Conservation (phyloP, 129 eudicot species). For the Logfia minima region DNA sequence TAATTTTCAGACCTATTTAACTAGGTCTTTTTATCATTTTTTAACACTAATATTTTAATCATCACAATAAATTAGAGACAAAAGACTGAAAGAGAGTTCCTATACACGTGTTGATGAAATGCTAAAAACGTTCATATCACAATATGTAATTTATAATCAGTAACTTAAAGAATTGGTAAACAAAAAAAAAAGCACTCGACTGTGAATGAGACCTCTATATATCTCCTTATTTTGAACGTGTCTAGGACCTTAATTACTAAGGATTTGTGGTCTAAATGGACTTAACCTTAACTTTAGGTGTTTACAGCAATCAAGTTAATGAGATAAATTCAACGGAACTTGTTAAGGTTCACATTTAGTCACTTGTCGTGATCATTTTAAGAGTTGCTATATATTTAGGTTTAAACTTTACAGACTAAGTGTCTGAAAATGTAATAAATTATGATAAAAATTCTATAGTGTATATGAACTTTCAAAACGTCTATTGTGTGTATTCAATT, state of each 20-base stretch:
- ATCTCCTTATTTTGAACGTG: slow-evolving; percentile 6
- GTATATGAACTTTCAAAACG: too few species aligned
- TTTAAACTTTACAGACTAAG: background rate
- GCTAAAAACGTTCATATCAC: background rate
- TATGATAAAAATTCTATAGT: too few species aligned
- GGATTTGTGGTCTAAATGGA: slow-evolving; percentile 7
- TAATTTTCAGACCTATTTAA: too few species aligned
- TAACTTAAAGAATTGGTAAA: background rate
- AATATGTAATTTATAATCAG: background rate
- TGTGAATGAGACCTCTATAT: background rate
- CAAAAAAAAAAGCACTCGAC: background rate
- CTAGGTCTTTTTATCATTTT: too few species aligned
- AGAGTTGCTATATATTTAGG: background rate
- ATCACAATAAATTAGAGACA: background rate
- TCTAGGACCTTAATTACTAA: background rate
- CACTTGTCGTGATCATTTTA: slow-evolving; percentile 7
- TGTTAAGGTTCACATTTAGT: slow-evolving; percentile 1
- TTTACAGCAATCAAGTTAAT: background rate
- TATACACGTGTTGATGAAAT: background rate
- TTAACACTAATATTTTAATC: too few species aligned
- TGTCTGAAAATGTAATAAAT: too few species aligned
- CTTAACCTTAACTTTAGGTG: background rate
- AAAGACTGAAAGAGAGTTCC: background rate
- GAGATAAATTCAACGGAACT: slow-evolving; percentile 6
- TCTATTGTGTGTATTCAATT: too few species aligned